Conservation (phyloP, 441 rosid species). For the Gossypium davidsonii region DNA sequence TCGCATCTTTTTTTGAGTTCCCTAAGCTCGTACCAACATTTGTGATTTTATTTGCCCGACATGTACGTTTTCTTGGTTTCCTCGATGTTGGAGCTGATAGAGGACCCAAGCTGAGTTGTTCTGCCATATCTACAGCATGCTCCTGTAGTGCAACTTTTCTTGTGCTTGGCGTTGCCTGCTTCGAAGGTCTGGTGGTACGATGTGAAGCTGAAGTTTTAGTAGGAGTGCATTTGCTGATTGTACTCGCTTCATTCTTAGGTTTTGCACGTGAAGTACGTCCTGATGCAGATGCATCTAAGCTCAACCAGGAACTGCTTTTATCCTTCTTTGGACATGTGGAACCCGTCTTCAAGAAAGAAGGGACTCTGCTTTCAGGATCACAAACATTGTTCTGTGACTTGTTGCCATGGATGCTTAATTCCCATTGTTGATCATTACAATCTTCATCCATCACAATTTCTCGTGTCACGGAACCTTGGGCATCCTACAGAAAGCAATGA, state of each 20-base stretch:
- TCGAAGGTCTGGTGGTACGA: conserved; percentile 43
- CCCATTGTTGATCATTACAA: conserved; percentile 25
- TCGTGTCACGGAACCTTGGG: conserved; percentile 23
- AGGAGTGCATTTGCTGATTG: conserved; percentile 18
- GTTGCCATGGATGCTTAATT: conserved; percentile 8
- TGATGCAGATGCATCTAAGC: conserved; percentile 56
- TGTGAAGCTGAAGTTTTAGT: conserved; percentile 21
- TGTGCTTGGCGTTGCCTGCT: conserved; percentile 34
- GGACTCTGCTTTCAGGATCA: conserved; percentile 18
- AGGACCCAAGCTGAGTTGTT: conserved; percentile 50
- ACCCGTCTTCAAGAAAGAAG: conserved; percentile 31
- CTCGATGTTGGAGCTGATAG: conserved; percentile 33
- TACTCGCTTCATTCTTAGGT: conserved; percentile 28
- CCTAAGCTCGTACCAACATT: conserved; percentile 26
- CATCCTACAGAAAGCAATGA: conserved; percentile 36
- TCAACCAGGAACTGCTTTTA: conserved; percentile 63
- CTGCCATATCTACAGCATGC: conserved; percentile 34
- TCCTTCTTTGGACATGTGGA: conserved; percentile 37
- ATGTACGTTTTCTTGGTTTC: conserved; percentile 46
- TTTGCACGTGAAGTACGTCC: conserved; percentile 26
- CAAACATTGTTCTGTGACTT: conserved; percentile 12
- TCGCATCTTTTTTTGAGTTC: conserved; percentile 18
- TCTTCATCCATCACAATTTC: conserved; percentile 25
- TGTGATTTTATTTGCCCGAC: conserved; percentile 34
- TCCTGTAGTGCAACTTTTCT: conserved; percentile 26